Evolutionary conservation across 2,329 filamentous ascomycete species (phyloP).

Genomic region (Pseudopyricularia cyperi): DNA sequence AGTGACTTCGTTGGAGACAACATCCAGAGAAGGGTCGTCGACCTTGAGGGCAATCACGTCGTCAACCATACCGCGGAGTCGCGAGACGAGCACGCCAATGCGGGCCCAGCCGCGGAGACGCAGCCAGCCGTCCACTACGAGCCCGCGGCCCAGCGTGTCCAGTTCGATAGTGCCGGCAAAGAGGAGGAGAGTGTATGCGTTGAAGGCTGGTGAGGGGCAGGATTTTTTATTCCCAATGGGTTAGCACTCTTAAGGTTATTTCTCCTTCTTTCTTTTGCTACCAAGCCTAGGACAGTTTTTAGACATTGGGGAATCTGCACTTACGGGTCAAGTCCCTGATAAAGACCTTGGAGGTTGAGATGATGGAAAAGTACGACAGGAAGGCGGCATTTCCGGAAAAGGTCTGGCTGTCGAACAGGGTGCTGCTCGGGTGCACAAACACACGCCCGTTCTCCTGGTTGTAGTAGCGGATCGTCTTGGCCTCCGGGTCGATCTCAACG

Average conservation of each 20-base stretch:
- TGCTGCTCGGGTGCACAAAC: conserved; percentile 84
- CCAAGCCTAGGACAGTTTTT: no score
- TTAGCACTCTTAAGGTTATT: background rate
- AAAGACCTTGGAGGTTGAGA: conserved; percentile 85
- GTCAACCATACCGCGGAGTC: conserved; percentile 78
- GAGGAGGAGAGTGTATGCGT: conserved; percentile 74
- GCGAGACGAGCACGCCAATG: conserved; percentile 77
- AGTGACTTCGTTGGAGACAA: conserved; percentile 55
- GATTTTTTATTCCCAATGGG: no score
- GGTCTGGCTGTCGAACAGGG: conserved; percentile 68
- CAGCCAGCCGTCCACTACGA: conserved; percentile 89
- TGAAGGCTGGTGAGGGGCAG: conserved; percentile 53
- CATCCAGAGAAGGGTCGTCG: conserved; percentile 54
- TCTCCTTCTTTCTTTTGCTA: background rate
- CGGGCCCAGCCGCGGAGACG: conserved; percentile 80
- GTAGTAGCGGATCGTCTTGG: conserved; percentile 84
- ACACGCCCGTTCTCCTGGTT: conserved; percentile 74
- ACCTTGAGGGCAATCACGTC: conserved; percentile 69
- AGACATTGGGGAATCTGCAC: no score
- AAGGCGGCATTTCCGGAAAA: conserved; percentile 68
- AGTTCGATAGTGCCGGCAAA: conserved; percentile 78
- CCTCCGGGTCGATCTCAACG: conserved; percentile 86
- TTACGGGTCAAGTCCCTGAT: conserved; percentile 79
- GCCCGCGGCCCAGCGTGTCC: conserved; percentile 74
- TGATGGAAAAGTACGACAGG: conserved; percentile 82